A percentile compares a stretch with the other conserved stretches of the same genome.
These are phyloP conservation scores for Neofusicoccum sp. DNA, from an alignment of 2,329 filamentous ascomycete genomes.

Conservation along the genomic window DNA sequence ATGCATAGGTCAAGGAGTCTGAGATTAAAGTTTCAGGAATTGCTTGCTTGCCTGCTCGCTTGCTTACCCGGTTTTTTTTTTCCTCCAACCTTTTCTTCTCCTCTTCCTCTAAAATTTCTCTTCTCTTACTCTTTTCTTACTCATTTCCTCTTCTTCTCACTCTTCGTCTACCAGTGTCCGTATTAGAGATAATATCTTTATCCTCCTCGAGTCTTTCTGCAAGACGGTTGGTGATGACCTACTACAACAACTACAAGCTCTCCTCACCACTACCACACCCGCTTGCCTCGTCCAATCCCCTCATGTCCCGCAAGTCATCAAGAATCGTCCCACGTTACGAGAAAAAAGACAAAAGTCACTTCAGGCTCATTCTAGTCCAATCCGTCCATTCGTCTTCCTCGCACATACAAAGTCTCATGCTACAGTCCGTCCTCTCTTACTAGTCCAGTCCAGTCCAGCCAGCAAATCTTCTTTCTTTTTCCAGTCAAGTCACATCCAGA, in stretches of 20 bases:
- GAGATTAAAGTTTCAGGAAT: neutral
- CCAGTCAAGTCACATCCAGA: no score
- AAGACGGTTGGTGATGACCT: conserved; percentile 6
- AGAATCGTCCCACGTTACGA: no score
- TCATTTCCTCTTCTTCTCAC: neutral
- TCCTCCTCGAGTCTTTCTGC: neutral
- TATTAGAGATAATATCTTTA: conserved; percentile 10
- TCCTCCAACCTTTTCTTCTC: neutral
- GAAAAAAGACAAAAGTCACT: neutral
- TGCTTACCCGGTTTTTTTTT: neutral
- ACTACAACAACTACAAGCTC: neutral
- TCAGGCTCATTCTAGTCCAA: neutral
- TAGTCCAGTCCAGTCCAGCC: conserved; percentile 7
- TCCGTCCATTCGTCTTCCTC: neutral
- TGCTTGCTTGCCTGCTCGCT: neutral
- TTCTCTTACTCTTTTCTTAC: neutral
- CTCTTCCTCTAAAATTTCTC: neutral
- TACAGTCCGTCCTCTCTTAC: no score
- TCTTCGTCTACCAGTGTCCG: neutral
- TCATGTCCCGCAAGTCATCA: neutral
- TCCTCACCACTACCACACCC: neutral
- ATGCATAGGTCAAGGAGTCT: neutral
- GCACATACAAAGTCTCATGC: conserved; percentile 22
- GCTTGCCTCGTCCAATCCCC: neutral
- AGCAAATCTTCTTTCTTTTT: conserved; percentile 1